These are phyloP conservation scores for Protomyces gravidus DNA, from an alignment of 1,139 yeast genomes.

Conservation along the genomic window DNA sequence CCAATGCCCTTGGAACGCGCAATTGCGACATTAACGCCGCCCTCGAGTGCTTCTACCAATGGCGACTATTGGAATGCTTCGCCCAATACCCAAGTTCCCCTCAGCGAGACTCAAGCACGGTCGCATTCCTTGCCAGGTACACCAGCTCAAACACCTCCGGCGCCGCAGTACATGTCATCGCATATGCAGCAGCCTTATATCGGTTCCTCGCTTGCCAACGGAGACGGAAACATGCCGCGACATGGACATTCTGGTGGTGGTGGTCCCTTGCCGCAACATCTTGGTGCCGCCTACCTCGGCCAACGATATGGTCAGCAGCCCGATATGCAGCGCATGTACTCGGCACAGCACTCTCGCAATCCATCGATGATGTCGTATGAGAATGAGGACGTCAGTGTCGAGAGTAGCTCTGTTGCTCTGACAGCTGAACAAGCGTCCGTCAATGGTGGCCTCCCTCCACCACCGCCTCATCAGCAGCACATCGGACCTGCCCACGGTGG, in stretches of 20 bases:
- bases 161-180: slow-evolving; percentile 10
- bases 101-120: slow-evolving; percentile 17
- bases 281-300: not conserved
- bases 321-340: slow-evolving; percentile 23
- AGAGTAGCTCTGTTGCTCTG: slow-evolving; percentile 9
- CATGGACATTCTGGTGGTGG: not conserved
- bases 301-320: slow-evolving; percentile 25
- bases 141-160: slow-evolving; percentile 27
- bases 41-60: slow-evolving; percentile 25
- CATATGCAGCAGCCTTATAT: slow-evolving; percentile 7
- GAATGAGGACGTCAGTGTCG: slow-evolving; percentile 21
- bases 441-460: slow-evolving; percentile 11
- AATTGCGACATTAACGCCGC: slow-evolving; percentile 12
- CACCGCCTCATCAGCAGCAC: slow-evolving; percentile 3
- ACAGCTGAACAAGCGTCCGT: slow-evolving; percentile 7
- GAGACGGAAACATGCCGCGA: slow-evolving; percentile 1
- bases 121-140: slow-evolving; percentile 22
- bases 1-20: slow-evolving; percentile 21
- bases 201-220: slow-evolving; percentile 5
- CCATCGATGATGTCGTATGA: slow-evolving; percentile 26
- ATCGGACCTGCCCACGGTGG: not conserved
- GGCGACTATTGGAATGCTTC: slow-evolving; percentile 19
- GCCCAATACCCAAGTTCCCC: not conserved
- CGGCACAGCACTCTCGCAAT: slow-evolving; percentile 19
- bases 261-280: not conserved